Conservation (phyloP, 495 filamentous ascomycete genomes). For the Neurospora terricola region DNA sequence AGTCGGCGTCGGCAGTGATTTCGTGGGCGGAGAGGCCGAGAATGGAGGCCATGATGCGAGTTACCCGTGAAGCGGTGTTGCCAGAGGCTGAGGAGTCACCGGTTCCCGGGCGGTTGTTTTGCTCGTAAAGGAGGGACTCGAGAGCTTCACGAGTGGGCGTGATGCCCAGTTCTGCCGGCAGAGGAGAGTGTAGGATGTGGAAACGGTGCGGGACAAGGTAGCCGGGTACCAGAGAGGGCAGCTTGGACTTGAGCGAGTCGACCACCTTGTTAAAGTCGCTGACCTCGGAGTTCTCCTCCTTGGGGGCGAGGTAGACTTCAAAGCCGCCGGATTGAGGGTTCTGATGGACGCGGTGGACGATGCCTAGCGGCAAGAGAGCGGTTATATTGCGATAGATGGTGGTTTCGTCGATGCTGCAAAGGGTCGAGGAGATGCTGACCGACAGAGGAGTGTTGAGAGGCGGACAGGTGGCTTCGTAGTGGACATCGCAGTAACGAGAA, state of each 20-base stretch:
- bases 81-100: neutral
- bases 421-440: neutral
- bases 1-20: constrained; percentile 22
- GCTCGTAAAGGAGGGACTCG: neutral
- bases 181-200: neutral
- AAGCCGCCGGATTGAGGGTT: neutral
- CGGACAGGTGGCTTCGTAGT: constrained; percentile 5
- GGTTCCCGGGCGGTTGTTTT: neutral
- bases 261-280: neutral
- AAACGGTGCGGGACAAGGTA: neutral
- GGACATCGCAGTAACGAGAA: constrained; percentile 5
- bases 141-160: neutral
- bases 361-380: neutral
- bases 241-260: neutral
- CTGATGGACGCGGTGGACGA: neutral
- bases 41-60: constrained; percentile 21
- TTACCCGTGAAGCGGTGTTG: constrained; percentile 18
- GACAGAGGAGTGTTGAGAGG: neutral
- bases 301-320: neutral
- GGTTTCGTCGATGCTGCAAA: neutral
- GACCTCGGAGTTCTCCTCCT: neutral
- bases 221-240: neutral
- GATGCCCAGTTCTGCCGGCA: neutral
- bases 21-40: constrained; percentile 16
- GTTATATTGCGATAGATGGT: neutral